Conservation (phyloP, 371 early-diverging fungal species). For the Haplosporangium sp. region DNA sequence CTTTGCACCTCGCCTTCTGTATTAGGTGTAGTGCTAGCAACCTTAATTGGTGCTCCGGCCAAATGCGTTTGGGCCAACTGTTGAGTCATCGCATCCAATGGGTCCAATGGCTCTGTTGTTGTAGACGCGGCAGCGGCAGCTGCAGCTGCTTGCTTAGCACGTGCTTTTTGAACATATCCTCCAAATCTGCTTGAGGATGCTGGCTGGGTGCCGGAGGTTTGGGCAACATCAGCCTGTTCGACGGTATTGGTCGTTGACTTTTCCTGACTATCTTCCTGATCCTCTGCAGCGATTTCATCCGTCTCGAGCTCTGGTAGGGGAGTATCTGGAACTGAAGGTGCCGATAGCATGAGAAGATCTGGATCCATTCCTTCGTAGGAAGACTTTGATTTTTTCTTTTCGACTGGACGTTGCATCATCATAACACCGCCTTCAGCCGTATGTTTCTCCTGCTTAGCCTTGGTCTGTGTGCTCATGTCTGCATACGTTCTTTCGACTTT, state of each 20-base stretch:
- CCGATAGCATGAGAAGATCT: slow-evolving; percentile 16
- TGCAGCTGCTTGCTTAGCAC: slow-evolving; percentile 41
- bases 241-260: background rate
- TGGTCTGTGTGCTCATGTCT: slow-evolving; percentile 53
- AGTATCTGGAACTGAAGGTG: slow-evolving; percentile 41
- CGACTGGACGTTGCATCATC: slow-evolving; percentile 31
- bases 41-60: slow-evolving; percentile 12
- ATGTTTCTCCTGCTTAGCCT: slow-evolving; percentile 33
- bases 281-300: slow-evolving; percentile 1
- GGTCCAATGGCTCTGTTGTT: slow-evolving; percentile 36
- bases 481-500: slow-evolving; percentile 37
- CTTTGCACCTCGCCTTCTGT: slow-evolving; percentile 40
- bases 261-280: slow-evolving; percentile 15
- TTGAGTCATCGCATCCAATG: slow-evolving; percentile 50
- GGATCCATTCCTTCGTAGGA: slow-evolving; percentile 38
- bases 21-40: slow-evolving; percentile 25
- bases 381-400: slow-evolving; percentile 17
- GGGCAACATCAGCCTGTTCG: background rate
- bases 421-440: slow-evolving; percentile 30
- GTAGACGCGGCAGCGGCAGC: slow-evolving; percentile 29
- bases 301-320: slow-evolving; percentile 30
- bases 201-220: slow-evolving; percentile 2
- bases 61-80: slow-evolving; percentile 40
- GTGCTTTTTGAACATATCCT: slow-evolving; percentile 33
- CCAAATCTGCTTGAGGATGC: slow-evolving; percentile 27